phyloP scores from a whole-genome alignment of 352 stramenopile species.

The Pythium apleroticum region DNA sequence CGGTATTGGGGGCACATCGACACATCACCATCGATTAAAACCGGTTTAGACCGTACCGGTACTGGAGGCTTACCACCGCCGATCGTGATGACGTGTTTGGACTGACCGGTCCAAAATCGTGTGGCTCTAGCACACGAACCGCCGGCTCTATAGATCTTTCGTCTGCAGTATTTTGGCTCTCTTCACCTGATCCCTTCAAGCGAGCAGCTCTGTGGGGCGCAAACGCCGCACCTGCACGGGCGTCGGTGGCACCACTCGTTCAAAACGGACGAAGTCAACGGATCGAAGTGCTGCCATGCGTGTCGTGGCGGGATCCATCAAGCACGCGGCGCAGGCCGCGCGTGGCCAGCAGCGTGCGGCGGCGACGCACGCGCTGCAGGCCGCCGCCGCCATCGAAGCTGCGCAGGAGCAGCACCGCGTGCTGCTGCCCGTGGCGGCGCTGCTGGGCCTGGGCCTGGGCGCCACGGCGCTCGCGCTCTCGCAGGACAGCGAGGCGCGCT shows the following conservation, averaged over 20 bases:
- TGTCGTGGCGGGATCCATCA: constrained; percentile 16
- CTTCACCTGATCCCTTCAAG: neutral
- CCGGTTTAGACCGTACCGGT: neutral
- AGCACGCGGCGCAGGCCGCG: constrained; percentile 4
- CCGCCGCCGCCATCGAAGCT: constrained; percentile 30
- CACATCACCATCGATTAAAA: neutral
- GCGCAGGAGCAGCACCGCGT: constrained; percentile 8
- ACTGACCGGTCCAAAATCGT: constrained; percentile 6
- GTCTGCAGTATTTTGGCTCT: neutral
- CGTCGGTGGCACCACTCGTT: constrained; percentile 27
- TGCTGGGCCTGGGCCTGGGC: constrained; percentile 43
- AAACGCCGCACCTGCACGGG: neutral
- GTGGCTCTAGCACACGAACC: constrained; percentile 6
- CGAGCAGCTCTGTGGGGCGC: neutral
- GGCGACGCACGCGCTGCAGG: constrained; percentile 23
- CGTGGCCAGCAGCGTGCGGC: constrained; percentile 13
- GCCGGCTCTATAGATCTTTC: constrained; percentile 10
- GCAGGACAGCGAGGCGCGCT: constrained; percentile 10
- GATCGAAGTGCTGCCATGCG: constrained; percentile 18
- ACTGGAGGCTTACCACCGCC: neutral
- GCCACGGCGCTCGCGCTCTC: constrained; percentile 32
- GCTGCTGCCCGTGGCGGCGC: constrained; percentile 30
- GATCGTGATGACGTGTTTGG: neutral
- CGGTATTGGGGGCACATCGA: neutral
- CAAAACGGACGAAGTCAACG: constrained; percentile 28